Base-by-base conservation (phyloP, 2,329 filamentous ascomycete genomes). In the Cordyceps militaris region DNA sequence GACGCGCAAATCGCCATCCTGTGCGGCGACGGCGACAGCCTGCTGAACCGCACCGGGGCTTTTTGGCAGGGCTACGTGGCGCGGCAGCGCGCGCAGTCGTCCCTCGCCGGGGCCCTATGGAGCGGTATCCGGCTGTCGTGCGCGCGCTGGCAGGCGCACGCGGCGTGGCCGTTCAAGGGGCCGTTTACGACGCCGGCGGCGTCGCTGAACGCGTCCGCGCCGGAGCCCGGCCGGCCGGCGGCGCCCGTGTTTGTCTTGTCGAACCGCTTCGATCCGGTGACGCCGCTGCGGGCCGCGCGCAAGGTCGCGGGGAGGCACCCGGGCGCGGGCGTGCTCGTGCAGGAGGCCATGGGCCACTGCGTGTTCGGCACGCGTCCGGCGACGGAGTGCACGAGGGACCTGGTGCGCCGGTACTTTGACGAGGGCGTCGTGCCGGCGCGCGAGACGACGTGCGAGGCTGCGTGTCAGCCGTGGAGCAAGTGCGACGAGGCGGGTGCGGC, bases 171-270 rank as follows among this genome's bases (percentile, higher is more conserved):
- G n/a, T 79, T 75, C 65, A 63, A 63, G 14, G 71, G 71, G 0
- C 71, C 70, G 5, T 73, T 70, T 32, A 64, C 62, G 5, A 67
- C 67, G 1, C 69, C 69, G 1, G 14, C 59, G 30, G 54, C 58
- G 10, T 59, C 58, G 10, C 7, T 7, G 5, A 10, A 59, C 3
- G 61, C 66, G 16, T 50, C 69, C 9, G 36, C 61, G 26, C n/a
- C 64, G 2, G 57, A 61, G 2, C 60, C 61, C 13, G 72, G 66
- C 8, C 67, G 62, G 40, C 76, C 77, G 0, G 65, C 66, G 0
- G 72, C 73, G 4, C 76, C 77, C 4, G 60, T 79, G 26, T 63
- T 80, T 28, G 77, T 77, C 63, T 60, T 79, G 3, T 69, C 71
- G 11, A 75, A 73, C 55, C 61, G 67, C 6, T 68, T 73, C 7